Evolutionary conservation across 2,329 filamentous ascomycete genomes (phyloP), one percentile per base, ranked within the genome.

Genomic region (Penicillium sp.): DNA sequence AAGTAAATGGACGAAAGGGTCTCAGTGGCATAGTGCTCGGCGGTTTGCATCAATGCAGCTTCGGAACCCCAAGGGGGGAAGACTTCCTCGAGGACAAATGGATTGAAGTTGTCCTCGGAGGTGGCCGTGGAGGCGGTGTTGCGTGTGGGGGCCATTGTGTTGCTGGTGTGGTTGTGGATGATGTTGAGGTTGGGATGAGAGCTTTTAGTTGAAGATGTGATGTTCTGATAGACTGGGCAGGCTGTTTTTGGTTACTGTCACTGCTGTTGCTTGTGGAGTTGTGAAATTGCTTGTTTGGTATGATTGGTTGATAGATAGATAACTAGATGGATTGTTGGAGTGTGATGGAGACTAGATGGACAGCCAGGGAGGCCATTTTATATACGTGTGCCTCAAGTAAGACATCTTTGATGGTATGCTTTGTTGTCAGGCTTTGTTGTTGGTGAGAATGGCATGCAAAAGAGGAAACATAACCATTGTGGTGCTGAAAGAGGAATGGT

Each of bases 51-150:
- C 8, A 29, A 10, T 4, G 40, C 46, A 2, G 29, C 46, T 38
- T 53, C 46, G 4, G 46, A 50, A n/a, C 40, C 40, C 14, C 16
- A 40, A 24, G 40, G 32, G 16, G 51, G 51, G 40, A 50, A 49
- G 3, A 44, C 14, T 11, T 48, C 32, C 11, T 47, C 14, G 3
- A 52, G 7, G 13, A 31, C 34, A 5, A 32, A 6, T 7, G 14
- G 18, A 22, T 39, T 39, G 24, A 31, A 44, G 14, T 16, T n/a
- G 34, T 36, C 34, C 31, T 11, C 31, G 31, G 31, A 34, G 13
- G 7, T 34, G 31, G 31, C 31, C 31, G 9, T 34, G 31, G 31
- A 38, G 16, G 38, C 16, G 38, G n/a, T 21, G 38, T 40, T 40
- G 38, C 16, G 8, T 40, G 16, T n/a, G 16, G 10, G 6, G 29